Base-by-base conservation (phyloP, 805 yeast species). In the Zygosaccharomyces kombuchaensis region DNA sequence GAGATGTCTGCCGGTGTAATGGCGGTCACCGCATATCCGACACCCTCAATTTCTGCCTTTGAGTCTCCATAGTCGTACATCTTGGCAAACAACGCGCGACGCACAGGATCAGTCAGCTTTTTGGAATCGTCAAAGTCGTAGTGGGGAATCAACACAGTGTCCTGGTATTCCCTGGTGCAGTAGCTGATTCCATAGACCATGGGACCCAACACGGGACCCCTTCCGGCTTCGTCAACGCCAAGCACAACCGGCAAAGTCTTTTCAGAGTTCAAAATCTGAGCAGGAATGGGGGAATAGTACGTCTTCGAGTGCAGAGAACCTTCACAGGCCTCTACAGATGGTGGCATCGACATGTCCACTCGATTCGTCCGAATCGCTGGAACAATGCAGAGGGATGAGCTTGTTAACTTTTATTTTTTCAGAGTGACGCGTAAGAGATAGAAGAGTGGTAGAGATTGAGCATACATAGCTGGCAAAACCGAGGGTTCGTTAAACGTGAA, bases 191-290 rank as follows among this genome's bases (percentile, higher is more conserved):
- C 96, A 60, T 93, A 93, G 1, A 93, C 99, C 99, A 93, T 93
- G 0, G 98, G 95, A 0, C 99, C 99, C 34, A 95, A 58, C 0
- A 95, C 97, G 0, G 99, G 99, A 0, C 99, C 99, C 54, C 99
- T 75, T 1, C 99, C 99, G 0, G 99, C 99, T 63, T 93, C 99
- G 65, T 93, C 99, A 1, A 93, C 96, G 1, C 99, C 99, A 9
- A 93, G 66, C 3, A 72, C 64, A 1, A 82, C 75, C 0, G 75
- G 70, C 9, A 65, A 69, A 1, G 71, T 67, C 34, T 68, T 47
- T 2, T 58, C 58, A 9, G 44, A 27, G 14, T 78, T 60, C 7
- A 36, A 48, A n/a, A 2, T 36, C 27, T 19, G 14, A 13, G 29
- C 41, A 0, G 89, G 89, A 2, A 82, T 65, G 0, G 65, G 68